Conservation (phyloP, 2,329 filamentous ascomycete species). For the Aspergillus felis region DNA sequence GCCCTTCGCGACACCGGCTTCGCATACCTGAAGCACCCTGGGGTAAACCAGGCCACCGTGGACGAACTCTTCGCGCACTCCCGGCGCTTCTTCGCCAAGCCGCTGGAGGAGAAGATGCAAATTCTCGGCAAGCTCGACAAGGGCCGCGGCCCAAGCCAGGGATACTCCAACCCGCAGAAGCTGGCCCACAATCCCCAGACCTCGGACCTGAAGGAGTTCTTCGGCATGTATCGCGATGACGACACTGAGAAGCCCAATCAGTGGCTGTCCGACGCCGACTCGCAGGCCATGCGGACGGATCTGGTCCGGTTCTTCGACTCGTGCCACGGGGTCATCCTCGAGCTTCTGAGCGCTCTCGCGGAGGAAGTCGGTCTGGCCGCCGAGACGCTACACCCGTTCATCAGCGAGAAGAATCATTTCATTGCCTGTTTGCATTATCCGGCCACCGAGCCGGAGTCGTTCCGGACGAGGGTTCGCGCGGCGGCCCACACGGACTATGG, state of each 20-base stretch:
- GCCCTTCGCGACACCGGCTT: background rate
- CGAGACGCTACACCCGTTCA: background rate
- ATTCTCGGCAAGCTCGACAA: background rate
- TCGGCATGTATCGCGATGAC: slow-evolving; percentile 1
- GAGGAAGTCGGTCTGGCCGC: background rate
- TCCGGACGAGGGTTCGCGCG: background rate
- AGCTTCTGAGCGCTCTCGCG: background rate
- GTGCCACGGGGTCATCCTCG: background rate
- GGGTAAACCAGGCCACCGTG: background rate
- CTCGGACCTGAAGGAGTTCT: background rate
- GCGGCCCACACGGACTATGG: background rate
- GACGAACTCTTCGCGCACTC: background rate
- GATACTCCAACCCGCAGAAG: background rate
- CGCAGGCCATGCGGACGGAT: background rate
- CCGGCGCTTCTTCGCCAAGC: background rate
- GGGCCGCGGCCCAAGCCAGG: background rate
- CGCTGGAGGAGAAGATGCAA: background rate
- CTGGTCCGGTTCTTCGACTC: background rate
- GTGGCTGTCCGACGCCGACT: background rate
- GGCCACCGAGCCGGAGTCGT: background rate
- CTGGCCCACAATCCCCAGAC: background rate
- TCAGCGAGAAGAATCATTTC: background rate
- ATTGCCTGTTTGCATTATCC: background rate
- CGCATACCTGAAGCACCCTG: background rate
- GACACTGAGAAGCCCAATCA: background rate